These are phyloP conservation scores for Sarcocystis neurona DNA, from an alignment of 169 alveolate genomes.

Conservation along the genomic window DNA sequence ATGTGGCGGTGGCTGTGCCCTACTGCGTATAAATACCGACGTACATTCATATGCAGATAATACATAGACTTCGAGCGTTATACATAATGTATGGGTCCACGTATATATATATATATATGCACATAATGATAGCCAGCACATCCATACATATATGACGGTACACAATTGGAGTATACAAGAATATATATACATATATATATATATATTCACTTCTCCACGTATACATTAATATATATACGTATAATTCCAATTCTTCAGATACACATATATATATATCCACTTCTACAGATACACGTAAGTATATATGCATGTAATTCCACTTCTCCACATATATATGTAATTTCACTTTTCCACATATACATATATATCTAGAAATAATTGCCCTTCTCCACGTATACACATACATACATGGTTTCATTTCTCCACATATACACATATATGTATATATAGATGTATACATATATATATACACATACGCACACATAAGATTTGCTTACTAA, in stretches of 20 bases:
- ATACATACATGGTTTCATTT: not conserved
- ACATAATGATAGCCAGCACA: too few species aligned
- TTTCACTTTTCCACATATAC: too few species aligned
- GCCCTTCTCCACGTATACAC: not conserved
- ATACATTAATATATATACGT: too few species aligned
- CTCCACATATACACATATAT: not conserved
- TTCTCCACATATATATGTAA: too few species aligned
- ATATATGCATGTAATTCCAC: not conserved
- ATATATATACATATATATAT: slow-evolving; percentile 7
- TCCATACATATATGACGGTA: not conserved
- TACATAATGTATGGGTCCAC: slow-evolving; percentile 56
- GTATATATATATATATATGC: too few species aligned
- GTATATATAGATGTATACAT: not conserved
- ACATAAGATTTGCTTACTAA: not conserved
- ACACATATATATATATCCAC: too few species aligned
- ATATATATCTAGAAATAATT: not conserved
- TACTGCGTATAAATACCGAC: too few species aligned
- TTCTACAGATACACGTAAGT: not conserved
- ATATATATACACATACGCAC: not conserved
- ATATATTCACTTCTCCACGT: not conserved
- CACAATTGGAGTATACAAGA: not conserved
- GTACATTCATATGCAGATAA: too few species aligned
- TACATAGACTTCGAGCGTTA: too few species aligned
- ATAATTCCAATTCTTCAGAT: too few species aligned
- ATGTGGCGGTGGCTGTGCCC: too few species aligned